Base-by-base conservation (phyloP, 2,329 filamentous ascomycete genomes). In the Scedosporium dehoogii region DNA sequence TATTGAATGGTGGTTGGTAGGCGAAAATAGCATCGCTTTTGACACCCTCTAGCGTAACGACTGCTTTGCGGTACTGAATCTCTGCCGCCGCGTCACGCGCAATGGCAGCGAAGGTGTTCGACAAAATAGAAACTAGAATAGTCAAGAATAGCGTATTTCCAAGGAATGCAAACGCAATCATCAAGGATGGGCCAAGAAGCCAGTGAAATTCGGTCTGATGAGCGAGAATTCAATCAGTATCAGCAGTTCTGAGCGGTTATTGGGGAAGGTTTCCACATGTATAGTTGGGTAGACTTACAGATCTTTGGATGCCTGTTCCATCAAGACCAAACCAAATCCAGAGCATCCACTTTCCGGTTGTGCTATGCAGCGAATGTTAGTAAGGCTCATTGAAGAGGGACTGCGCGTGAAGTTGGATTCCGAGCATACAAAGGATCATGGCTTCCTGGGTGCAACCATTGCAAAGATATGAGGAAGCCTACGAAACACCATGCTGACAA, bases 311-410 rank as follows among this genome's bases (percentile, higher is more conserved):
- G 6, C 85, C 85, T 3, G 81, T 85, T 6, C 84, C 91, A 68
- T 94, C 91, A 1, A 96, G 82, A 2, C 91, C 91, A 70, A 96
- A 94, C 91, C 91, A 96, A 66, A 96, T 92, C 82, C 89, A 94
- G 1, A 94, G 82, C 90, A 96, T 93, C 91, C 91, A 96, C 73
- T 92, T 92, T 55, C 85, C 85, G 65, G 94, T 92, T 1, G 87
- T 90, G 4, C 79, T 82, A 57, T 18, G 6, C 23, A 42, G 7
- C 25, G 2, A 6, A 27, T 7, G 60, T 63, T 55, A 62, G 61
- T 41, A 41, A 16, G 23, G 16, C 10, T 38, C 33, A 58, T n/a
- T 33, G 6, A 33, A 58, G 6, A 5, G 29, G 29, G 29, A 21
- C 10, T 6, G 72, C 78, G 67, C 73, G 60, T 81, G 76, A 61